Percentiles rank a stretch among this genome's conserved stretches.
phyloP scores from a whole-genome alignment of 2,329 filamentous ascomycete species.

The Arthroderma uncinatum region DNA sequence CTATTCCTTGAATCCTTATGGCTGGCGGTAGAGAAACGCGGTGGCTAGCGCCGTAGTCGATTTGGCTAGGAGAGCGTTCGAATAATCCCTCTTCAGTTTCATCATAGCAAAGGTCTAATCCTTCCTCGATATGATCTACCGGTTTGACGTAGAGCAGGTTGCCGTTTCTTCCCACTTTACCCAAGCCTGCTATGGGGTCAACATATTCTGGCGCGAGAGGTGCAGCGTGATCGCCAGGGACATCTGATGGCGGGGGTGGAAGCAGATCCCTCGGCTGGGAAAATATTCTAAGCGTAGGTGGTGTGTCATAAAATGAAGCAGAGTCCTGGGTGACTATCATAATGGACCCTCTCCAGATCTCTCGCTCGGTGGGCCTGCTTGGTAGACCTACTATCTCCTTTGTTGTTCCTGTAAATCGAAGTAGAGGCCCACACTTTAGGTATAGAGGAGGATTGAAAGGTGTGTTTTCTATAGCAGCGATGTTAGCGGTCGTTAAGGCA shows the following conservation, averaged over 20 bases:
- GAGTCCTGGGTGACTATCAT: conserved; percentile 91
- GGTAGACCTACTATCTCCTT: conserved; percentile 28
- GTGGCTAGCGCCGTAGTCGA: conserved; percentile 31
- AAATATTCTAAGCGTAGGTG: conserved; percentile 71
- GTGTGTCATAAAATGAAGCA: conserved; percentile 68
- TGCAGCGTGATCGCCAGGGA: conserved; percentile 49
- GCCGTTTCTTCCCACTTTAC: conserved; percentile 73
- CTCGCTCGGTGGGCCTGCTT: conserved; percentile 44
- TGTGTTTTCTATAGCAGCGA: conserved; percentile 37
- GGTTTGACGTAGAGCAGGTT: conserved; percentile 80
- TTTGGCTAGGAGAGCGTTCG: conserved; percentile 47
- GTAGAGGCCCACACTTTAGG: conserved; percentile 77
- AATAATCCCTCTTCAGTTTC: conserved; percentile 78
- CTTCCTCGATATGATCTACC: conserved; percentile 73
- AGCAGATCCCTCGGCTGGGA: conserved; percentile 74
- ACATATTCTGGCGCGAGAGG: conserved; percentile 65
- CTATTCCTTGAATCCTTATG: conserved; percentile 38
- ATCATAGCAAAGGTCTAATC: conserved; percentile 62
- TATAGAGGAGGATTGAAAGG: conserved; percentile 74
- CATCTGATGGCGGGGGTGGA: conserved; percentile 56
- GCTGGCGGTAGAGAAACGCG: conserved; percentile 37
- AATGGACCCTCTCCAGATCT: conserved; percentile 84
- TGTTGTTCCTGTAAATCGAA: conserved; percentile 84
- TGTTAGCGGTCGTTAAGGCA: conserved; percentile 30
- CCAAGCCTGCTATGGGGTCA: conserved; percentile 77